Evolutionary conservation across 768 basidiomycete species (phyloP), one percentile per base, ranked within the genome.

Genomic region (Phanerodontia chrysosporium): DNA sequence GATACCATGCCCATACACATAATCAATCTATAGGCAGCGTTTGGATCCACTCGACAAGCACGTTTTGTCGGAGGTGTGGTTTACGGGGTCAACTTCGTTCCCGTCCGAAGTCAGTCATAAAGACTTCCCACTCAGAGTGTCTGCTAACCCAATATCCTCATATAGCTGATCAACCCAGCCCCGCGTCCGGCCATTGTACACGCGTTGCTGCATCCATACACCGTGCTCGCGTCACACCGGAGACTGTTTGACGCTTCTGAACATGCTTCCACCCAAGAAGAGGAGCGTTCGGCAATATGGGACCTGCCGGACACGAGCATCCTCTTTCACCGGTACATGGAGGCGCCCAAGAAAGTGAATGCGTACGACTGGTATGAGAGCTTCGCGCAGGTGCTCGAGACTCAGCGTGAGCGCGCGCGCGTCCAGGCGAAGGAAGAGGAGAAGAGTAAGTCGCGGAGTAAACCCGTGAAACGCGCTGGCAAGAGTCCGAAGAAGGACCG

Each of bases 361-460:
- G 80, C 92, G 1, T 92, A 89, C 68, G 92, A 95, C 70, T 93
- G 91, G 92, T 92, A 85, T 66, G 85, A 90, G 64, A 81, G 87
- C 24, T 95, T 94, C 69, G 78, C 81, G 30, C 70, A 77, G 22
- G 86, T 82, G 30, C 71, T 93, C 55, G 89, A 90, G 68, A 74
- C 73, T 0, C 89, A 89, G 72, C 70, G 71, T 18, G 57, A 61
- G 58, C 66, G 66, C 10, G 54, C 67, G 53, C 57, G 61, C 24
- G 58, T 58, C n/a, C 35, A 35, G 3, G 42, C 59, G 22, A 45
- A 35, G 3, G 42, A n/a, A 28, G 29, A 45, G 46, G 22, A 45
- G 42, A 57, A 48, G 28, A n/a, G 27, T 16, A 36, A 51, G 25
- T 29, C 10, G 8, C 9, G 18, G 16, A 18, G 39, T 42, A 42